Evolutionary conservation across 179 eudicot genomes (phyloP).

Genomic region (Gypsophila paniculata): DNA sequence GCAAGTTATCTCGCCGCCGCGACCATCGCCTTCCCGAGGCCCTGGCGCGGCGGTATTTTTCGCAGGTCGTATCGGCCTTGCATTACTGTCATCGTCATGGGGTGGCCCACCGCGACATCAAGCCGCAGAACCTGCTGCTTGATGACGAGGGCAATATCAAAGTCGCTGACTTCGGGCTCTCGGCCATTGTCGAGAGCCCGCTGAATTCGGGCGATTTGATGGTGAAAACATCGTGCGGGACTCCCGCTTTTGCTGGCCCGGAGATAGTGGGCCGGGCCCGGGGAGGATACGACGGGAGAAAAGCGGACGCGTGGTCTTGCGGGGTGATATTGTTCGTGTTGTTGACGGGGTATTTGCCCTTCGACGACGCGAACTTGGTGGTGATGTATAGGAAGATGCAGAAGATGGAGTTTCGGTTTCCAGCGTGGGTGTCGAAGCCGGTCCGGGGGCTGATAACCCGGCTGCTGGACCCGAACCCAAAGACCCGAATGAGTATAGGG

Average conservation of each 20-base stretch:
- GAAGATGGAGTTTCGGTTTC: slow-evolving; percentile 32
- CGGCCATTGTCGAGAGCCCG: slow-evolving; percentile 30
- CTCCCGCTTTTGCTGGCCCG: slow-evolving; percentile 49
- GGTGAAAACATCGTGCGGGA: slow-evolving; percentile 43
- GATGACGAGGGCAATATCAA: slow-evolving; percentile 37
- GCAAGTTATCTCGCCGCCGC: slow-evolving; percentile 25
- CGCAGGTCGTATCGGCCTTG: slow-evolving; percentile 39
- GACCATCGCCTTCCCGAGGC: slow-evolving; percentile 38
- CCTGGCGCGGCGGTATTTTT: slow-evolving; percentile 31
- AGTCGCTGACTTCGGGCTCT: slow-evolving; percentile 40
- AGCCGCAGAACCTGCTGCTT: slow-evolving; percentile 39
- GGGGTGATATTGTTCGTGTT: slow-evolving; percentile 49
- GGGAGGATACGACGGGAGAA: slow-evolving; percentile 42
- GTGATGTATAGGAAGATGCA: slow-evolving; percentile 44
- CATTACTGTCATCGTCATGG: slow-evolving; percentile 38
- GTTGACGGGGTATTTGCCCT: slow-evolving; percentile 45
- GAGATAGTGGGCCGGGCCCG: slow-evolving; percentile 35
- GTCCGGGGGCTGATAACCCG: slow-evolving; percentile 30
- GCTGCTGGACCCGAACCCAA: slow-evolving; percentile 38
- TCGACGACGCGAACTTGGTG: slow-evolving; percentile 41
- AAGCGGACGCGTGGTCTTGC: slow-evolving; percentile 57
- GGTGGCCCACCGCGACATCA: slow-evolving; percentile 40
- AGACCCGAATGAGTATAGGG: slow-evolving; percentile 28
- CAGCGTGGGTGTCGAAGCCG: slow-evolving; percentile 27
- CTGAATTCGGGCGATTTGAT: not conserved